Evolutionary conservation across 1,139 yeast genomes (phyloP).

Genomic region (Pichia inconspicua): DNA sequence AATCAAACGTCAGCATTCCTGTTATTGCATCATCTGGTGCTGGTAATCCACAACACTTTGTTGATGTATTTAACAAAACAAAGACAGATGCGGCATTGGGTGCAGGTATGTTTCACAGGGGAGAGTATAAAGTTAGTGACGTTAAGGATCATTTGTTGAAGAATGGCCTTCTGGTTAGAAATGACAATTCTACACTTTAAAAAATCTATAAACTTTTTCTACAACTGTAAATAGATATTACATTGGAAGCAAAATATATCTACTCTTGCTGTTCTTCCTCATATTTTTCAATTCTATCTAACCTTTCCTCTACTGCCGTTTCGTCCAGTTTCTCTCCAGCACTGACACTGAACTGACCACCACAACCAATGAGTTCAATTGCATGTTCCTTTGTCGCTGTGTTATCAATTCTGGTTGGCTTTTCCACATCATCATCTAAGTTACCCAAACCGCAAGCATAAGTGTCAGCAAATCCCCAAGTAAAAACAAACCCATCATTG

Average conservation of each 20-base stretch:
- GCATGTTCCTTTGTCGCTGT: constrained; percentile 83
- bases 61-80: constrained; percentile 74
- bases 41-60: constrained; percentile 83
- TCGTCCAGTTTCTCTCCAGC: constrained; percentile 72
- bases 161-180: constrained; percentile 46
- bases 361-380: constrained; percentile 70
- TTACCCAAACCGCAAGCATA: constrained; percentile 92
- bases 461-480: constrained; percentile 98
- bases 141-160: constrained; percentile 61
- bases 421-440: constrained; percentile 85
- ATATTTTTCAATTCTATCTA: constrained; percentile 32
- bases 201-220: background rate
- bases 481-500: constrained; percentile 73
- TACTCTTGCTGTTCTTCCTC: constrained; percentile 28
- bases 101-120: constrained; percentile 96
- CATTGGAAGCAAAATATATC: background rate
- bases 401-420: constrained; percentile 79
- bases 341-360: constrained; percentile 90
- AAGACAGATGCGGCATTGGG: constrained; percentile 94
- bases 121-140: constrained; percentile 77
- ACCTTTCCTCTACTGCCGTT: constrained; percentile 46
- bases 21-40: constrained; percentile 98
- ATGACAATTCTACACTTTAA: constrained; percentile 27
- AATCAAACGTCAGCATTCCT: constrained; percentile 70
- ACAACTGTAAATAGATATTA: background rate